These are phyloP conservation scores for Tricholoma saponaceum DNA, from an alignment of 768 basidiomycete species.

Conservation along the genomic window DNA sequence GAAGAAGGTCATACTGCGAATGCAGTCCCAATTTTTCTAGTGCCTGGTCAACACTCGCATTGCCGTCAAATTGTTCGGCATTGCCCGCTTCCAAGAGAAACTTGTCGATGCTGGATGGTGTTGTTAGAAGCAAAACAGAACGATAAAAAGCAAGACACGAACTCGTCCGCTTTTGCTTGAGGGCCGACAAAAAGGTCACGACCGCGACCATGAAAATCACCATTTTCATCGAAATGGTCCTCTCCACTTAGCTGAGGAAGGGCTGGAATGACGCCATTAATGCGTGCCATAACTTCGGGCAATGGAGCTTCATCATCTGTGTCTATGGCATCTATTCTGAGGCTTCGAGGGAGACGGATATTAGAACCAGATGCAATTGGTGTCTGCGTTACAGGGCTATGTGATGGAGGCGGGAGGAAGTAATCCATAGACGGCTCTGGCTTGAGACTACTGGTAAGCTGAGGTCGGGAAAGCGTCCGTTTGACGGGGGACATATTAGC, in stretches of 20 bases:
- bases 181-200: constrained; percentile 42
- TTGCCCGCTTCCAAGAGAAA: constrained; percentile 55
- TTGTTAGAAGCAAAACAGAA: not conserved
- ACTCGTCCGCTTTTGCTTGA: constrained; percentile 48
- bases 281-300: constrained; percentile 3
- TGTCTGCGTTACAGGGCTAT: not conserved
- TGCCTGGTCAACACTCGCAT: constrained; percentile 55
- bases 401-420: not conserved
- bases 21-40: constrained; percentile 48
- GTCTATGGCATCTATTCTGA: constrained; percentile 2
- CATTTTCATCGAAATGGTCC: constrained; percentile 37
- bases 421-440: not conserved
- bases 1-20: constrained; percentile 43
- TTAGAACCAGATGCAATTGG: constrained; percentile 17
- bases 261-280: constrained; percentile 12
- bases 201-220: constrained; percentile 45
- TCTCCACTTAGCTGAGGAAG: constrained; percentile 21
- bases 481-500: constrained; percentile 6
- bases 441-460: not conserved
- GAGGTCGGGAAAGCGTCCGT: constrained; percentile 1
- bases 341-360: not conserved
- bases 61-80: constrained; percentile 54
- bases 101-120: constrained; percentile 40
- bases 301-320: constrained; percentile 13
- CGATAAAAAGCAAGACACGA: constrained; percentile 16